Conservation (phyloP, 2,329 filamentous ascomycete species). For the Arthrobotrys entomopaga region DNA sequence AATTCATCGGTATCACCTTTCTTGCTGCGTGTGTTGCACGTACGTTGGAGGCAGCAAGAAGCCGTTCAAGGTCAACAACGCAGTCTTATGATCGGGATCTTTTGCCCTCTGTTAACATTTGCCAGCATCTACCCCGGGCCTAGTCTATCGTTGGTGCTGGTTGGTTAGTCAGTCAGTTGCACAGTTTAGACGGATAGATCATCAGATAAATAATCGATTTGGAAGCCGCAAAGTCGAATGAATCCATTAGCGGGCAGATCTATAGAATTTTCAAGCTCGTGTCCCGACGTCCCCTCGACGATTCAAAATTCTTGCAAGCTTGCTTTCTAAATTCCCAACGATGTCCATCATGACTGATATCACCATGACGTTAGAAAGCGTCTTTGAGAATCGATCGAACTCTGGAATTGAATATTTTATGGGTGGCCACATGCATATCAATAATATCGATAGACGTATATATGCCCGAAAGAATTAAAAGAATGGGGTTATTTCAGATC, state of each 20-base stretch:
- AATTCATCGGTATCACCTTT: too few relatives aligned
- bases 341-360: conserved; percentile 18
- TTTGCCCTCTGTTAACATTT: too few relatives aligned
- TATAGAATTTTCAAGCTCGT: conserved; percentile 5
- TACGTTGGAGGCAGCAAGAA: not conserved
- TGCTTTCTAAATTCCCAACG: conserved; percentile 7
- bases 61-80: not conserved
- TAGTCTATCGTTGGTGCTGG: too few relatives aligned
- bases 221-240: conserved; percentile 2
- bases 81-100: not conserved
- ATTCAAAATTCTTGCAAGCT: conserved; percentile 10
- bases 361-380: conserved; percentile 28
- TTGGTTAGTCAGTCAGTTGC: not conserved
- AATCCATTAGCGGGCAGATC: not conserved
- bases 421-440: not conserved
- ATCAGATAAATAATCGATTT: conserved; percentile 11
- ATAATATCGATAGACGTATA: not conserved
- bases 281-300: not conserved
- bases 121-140: not conserved
- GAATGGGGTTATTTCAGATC: not conserved
- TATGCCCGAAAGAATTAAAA: not conserved
- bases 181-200: not conserved
- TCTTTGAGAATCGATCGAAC: not conserved
- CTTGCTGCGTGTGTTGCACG: not conserved
- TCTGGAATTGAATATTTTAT: not conserved